These are phyloP conservation scores for Lipomyces starkeyi DNA, from an alignment of 805 yeast species.

Conservation along the genomic window DNA sequence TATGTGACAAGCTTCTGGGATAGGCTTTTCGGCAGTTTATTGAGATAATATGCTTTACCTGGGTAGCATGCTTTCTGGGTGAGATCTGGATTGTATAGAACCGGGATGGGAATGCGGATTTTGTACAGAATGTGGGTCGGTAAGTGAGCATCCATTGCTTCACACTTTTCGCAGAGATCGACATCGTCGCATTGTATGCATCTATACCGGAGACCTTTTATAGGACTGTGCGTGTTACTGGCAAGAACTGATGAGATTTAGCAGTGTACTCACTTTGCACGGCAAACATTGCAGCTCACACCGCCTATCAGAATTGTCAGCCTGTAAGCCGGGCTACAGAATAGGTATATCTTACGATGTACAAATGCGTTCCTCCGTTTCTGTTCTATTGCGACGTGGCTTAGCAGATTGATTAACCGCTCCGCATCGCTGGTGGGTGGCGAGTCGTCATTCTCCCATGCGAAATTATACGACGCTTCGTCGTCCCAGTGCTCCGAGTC, in stretches of 20 bases:
- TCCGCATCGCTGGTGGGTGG: neutral
- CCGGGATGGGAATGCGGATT: slow-evolving; percentile 43
- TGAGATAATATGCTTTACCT: slow-evolving; percentile 27
- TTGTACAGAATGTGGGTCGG: slow-evolving; percentile 41
- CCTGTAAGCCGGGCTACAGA: neutral
- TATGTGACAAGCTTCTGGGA: neutral
- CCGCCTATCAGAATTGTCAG: slow-evolving; percentile 31
- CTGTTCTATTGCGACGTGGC: slow-evolving; percentile 40
- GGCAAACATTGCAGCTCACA: slow-evolving; percentile 44
- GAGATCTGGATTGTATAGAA: slow-evolving; percentile 42
- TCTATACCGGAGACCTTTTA: slow-evolving; percentile 56
- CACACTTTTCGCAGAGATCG: slow-evolving; percentile 59
- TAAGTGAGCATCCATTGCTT: slow-evolving; percentile 40
- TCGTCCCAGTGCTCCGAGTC: neutral
- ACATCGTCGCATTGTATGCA: slow-evolving; percentile 60
- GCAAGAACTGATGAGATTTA: neutral
- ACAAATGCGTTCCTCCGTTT: slow-evolving; percentile 36
- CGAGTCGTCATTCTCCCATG: neutral
- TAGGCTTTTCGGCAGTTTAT: slow-evolving; percentile 17
- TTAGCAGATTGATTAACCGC: slow-evolving; percentile 28
- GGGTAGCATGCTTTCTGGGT: slow-evolving; percentile 36
- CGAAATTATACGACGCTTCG: neutral
- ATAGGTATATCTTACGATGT: slow-evolving; percentile 36
- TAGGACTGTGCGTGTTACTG: slow-evolving; percentile 43
- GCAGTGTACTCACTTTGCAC: slow-evolving; percentile 22